A percentile compares a stretch with the other conserved stretches of the same genome.
These are phyloP conservation scores for Candida nitratophila DNA, from an alignment of 805 yeast species.

Conservation along the genomic window DNA sequence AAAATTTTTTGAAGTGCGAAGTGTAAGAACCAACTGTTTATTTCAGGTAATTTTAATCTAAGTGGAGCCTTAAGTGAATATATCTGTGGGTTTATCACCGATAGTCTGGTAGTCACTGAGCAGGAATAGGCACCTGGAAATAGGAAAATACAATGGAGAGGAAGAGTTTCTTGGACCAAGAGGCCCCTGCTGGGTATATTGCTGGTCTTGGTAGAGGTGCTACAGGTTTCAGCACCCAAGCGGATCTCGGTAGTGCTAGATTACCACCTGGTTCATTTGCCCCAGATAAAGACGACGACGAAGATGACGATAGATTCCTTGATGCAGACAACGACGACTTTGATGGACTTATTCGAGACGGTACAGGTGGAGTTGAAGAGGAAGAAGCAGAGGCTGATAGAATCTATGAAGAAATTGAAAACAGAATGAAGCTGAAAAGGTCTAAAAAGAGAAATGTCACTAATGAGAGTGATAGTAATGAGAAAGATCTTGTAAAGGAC, in stretches of 20 bases:
- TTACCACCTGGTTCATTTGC: slow-evolving; percentile 19
- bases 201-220: slow-evolving; percentile 97
- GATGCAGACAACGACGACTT: slow-evolving; percentile 25
- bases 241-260: slow-evolving; percentile 56
- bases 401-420: slow-evolving; percentile 62
- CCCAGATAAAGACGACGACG: slow-evolving; percentile 26
- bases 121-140: not conserved
- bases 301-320: slow-evolving; percentile 17
- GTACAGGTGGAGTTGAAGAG: slow-evolving; percentile 31
- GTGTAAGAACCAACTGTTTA: no score
- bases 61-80: no score
- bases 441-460: slow-evolving; percentile 14
- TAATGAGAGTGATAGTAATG: slow-evolving; percentile 7
- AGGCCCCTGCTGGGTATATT: slow-evolving; percentile 84
- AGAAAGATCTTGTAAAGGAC: slow-evolving; percentile 2
- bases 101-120: no score
- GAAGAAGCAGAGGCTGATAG: slow-evolving; percentile 76
- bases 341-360: slow-evolving; percentile 7
- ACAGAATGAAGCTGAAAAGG: slow-evolving; percentile 25
- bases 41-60: no score
- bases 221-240: slow-evolving; percentile 82
- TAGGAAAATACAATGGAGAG: slow-evolving; percentile 32
- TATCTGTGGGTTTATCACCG: no score
- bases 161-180: slow-evolving; percentile 67
- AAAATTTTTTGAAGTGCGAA: not conserved